phyloP scores from a whole-genome alignment of 441 rosid genomes.

The Jatropha podagrica region DNA sequence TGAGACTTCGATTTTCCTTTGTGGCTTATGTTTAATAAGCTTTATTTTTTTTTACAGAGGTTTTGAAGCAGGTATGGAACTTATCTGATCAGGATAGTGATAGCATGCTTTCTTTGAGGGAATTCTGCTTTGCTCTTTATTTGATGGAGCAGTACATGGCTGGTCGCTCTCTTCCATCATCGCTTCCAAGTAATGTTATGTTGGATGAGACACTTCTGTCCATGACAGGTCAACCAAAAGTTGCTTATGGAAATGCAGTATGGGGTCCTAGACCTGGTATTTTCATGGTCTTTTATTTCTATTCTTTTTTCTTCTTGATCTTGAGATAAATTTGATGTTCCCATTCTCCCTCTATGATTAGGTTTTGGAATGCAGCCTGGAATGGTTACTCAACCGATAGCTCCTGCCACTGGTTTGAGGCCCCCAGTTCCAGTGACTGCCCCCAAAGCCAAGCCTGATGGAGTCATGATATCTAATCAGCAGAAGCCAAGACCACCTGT shows the following conservation, averaged over 20 bases:
- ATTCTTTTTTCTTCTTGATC: slow-evolving; percentile 9
- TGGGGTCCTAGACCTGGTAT: slow-evolving; percentile 81
- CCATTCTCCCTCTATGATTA: slow-evolving; percentile 29
- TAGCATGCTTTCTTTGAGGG: slow-evolving; percentile 96
- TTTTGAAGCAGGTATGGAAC: slow-evolving; percentile 95
- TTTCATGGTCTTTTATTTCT: slow-evolving; percentile 14
- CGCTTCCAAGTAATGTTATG: slow-evolving; percentile 80
- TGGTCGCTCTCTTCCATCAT: slow-evolving; percentile 80
- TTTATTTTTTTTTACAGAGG: slow-evolving; percentile 51
- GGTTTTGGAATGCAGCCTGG: slow-evolving; percentile 77
- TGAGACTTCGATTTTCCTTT: slow-evolving; percentile 15
- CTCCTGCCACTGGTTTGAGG: slow-evolving; percentile 65
- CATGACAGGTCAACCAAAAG: slow-evolving; percentile 74
- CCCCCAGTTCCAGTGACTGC: slow-evolving; percentile 55
- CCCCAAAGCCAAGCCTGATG: slow-evolving; percentile 44
- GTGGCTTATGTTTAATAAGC: slow-evolving; percentile 21
- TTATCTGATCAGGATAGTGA: slow-evolving; percentile 94
- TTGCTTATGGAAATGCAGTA: slow-evolving; percentile 61
- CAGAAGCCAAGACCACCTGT: slow-evolving; percentile 48
- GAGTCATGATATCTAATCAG: slow-evolving; percentile 45
- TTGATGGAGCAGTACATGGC: slow-evolving; percentile 95
- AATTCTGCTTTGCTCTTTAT: slow-evolving; percentile 92
- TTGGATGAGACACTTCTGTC: slow-evolving; percentile 81
- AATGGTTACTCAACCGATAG: slow-evolving; percentile 52
- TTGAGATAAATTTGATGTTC: slow-evolving; percentile 18